Conservation (phyloP, 768 basidiomycete species). For the Pisolithus marmoratus region DNA sequence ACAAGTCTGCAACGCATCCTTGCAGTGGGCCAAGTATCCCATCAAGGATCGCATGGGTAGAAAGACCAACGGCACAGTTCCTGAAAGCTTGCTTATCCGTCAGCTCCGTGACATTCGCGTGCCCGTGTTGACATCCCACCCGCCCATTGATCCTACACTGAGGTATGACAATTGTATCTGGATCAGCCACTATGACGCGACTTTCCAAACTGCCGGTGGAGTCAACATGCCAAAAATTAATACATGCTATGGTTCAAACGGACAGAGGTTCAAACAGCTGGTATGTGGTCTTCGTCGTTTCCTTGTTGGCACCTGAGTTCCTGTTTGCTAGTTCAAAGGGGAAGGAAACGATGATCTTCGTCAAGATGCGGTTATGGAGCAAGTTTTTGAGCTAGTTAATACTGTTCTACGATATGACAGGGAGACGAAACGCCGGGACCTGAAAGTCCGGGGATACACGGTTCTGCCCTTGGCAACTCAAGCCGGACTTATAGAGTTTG, state of each 20-base stretch:
- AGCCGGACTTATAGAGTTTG: slow-evolving; percentile 89
- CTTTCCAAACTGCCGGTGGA: slow-evolving; percentile 69
- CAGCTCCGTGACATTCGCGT: slow-evolving; percentile 53
- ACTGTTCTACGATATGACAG: slow-evolving; percentile 65
- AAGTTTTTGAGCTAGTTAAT: slow-evolving; percentile 91
- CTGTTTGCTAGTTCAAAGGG: slow-evolving; percentile 74
- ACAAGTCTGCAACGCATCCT: slow-evolving; percentile 54
- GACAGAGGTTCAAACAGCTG: slow-evolving; percentile 66
- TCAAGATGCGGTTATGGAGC: slow-evolving; percentile 99
- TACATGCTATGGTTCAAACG: slow-evolving; percentile 62
- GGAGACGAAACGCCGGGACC: slow-evolving; percentile 65
- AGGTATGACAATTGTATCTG: slow-evolving; percentile 67
- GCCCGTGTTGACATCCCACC: slow-evolving; percentile 77
- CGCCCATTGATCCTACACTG: slow-evolving; percentile 63
- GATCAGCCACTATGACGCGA: slow-evolving; percentile 55
- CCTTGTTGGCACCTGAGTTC: not conserved
- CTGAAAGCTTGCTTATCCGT: slow-evolving; percentile 39
- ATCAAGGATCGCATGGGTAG: slow-evolving; percentile 33
- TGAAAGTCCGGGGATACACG: slow-evolving; percentile 80
- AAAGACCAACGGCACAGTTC: slow-evolving; percentile 35
- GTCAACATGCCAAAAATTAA: slow-evolving; percentile 79
- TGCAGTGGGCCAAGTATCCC: slow-evolving; percentile 67
- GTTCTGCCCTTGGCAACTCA: slow-evolving; percentile 78
- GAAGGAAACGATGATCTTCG: slow-evolving; percentile 87
- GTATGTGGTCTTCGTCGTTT: slow-evolving; percentile 39